Base-by-base conservation (phyloP, 768 basidiomycete genomes). In the Imleria badia region DNA sequence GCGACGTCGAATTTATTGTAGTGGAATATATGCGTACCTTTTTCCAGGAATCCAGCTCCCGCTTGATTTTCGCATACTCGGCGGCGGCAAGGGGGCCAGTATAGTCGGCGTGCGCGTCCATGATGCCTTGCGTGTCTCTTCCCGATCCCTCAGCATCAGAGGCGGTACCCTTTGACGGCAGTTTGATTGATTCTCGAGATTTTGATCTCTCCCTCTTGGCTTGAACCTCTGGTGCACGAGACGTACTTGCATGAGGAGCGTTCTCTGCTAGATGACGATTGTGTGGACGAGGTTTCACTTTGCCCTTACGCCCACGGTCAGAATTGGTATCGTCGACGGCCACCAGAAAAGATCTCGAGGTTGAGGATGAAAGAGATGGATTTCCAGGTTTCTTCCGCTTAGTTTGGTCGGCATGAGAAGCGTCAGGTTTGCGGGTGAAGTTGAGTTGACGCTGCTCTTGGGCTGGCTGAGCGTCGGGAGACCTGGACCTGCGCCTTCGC, bases 31-130 rank as follows among this genome's bases (percentile, higher is more conserved):
- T 53, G 56, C 64, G 48, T 33, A 71, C 74, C 63, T 75, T 81
- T 68, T 81, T 84, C 57, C 84, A 72, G 6, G 57, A 52, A 45
- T 87, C 84, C 6, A 86, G 62, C 59, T 90, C 85, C 33, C 75
- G 77, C 66, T 76, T 81, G 68, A 86, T 67, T 35, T 74, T 75
- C n/a, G 79, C 78, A 49, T 76, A 76, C 61, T 85, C 83, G 13
- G 78, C 74, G 13, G 69, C 63, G 6, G 79, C 75, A 55, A 78
- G 54, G 9, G 77, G 66, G 0, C 77, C 77, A 39, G 39, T 58
- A 29, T 64, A 68, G 13, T 65, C 69, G 14, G 39, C 19, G 26
- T 65, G 53, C 17, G 52, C 10, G 38, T 61, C 63, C n/a, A 51
- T 15, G 22, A 60, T n/a, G 9, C 45, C 56, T 43, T 60, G 59